A percentile compares a stretch with the other conserved stretches of the same genome.
These are phyloP conservation scores for Schizothecium vesticola DNA, from an alignment of 495 filamentous ascomycete species.

Conservation along the genomic window DNA sequence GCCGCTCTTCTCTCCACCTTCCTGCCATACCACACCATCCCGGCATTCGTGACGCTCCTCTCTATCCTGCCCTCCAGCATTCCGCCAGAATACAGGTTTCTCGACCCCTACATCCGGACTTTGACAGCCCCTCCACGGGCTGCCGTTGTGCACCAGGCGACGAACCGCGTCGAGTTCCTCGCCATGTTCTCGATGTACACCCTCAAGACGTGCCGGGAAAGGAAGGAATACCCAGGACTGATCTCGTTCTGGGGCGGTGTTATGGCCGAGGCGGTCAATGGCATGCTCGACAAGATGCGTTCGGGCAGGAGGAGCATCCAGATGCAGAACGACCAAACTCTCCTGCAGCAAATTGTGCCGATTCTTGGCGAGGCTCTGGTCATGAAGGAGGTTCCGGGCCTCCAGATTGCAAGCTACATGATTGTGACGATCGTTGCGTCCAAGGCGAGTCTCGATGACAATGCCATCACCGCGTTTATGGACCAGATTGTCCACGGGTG, in stretches of 20 bases:
- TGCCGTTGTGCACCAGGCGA: conserved; percentile 72
- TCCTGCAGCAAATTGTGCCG: conserved; percentile 68
- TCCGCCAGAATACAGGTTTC: conserved; percentile 70
- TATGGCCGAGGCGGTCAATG: conserved; percentile 71
- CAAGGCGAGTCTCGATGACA: conserved; percentile 70
- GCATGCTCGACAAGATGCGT: conserved; percentile 67
- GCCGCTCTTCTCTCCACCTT: conserved; percentile 75
- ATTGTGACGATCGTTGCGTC: conserved; percentile 75
- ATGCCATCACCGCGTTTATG: conserved; percentile 74
- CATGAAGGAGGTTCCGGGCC: conserved; percentile 64
- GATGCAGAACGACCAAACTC: conserved; percentile 68
- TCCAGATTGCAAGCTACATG: conserved; percentile 86
- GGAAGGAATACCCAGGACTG: conserved; percentile 66
- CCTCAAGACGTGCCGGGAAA: conserved; percentile 57
- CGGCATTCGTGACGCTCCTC: conserved; percentile 73
- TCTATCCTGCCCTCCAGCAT: conserved; percentile 72
- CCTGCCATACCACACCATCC: conserved; percentile 82
- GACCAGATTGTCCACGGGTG: conserved; percentile 72
- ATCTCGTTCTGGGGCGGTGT: conserved; percentile 85
- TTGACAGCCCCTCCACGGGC: conserved; percentile 69
- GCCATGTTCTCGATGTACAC: conserved; percentile 68
- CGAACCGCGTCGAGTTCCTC: conserved; percentile 65
- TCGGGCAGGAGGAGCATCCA: conserved; percentile 65
- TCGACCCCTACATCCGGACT: conserved; percentile 75
- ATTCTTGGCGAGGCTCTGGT: conserved; percentile 69